Percentiles rank a stretch among this genome's conserved stretches.
phyloP scores from a whole-genome alignment of 208 protist genomes.

The Histomonas meleagridis region DNA sequence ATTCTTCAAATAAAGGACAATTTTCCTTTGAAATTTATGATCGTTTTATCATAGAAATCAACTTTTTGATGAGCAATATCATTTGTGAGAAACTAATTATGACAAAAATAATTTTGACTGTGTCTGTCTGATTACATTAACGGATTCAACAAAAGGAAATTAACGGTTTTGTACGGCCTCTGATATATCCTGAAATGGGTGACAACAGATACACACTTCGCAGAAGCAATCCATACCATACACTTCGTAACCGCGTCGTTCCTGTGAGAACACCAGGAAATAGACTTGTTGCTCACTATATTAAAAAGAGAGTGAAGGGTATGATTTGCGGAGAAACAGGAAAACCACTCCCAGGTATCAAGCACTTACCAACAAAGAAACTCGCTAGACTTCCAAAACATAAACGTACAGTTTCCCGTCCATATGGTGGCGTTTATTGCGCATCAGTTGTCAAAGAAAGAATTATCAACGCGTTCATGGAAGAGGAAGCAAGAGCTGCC shows the following conservation, averaged over 20 bases:
- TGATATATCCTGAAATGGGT: too few species aligned
- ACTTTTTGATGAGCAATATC: too few species aligned
- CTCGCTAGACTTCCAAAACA: not conserved
- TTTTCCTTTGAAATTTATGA: too few species aligned
- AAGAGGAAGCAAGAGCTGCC: constrained; percentile 2
- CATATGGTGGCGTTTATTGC: constrained; percentile 31
- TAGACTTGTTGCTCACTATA: not conserved
- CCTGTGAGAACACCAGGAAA: constrained; percentile 16
- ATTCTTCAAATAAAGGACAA: not conserved
- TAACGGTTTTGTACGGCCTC: too few species aligned
- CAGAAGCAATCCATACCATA: not conserved
- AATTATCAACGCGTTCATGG: constrained; percentile 28
- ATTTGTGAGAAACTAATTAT: too few species aligned
- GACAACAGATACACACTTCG: not conserved
- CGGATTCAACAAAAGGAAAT: too few species aligned
- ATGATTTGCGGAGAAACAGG: not conserved
- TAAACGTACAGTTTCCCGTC: not conserved
- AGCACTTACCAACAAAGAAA: not conserved
- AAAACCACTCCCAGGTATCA: not conserved
- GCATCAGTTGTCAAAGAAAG: not conserved
- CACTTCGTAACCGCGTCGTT: not conserved
- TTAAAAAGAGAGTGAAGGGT: not conserved
- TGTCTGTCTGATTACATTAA: too few species aligned
- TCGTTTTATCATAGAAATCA: too few species aligned
- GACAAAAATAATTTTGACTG: too few species aligned